phyloP scores from a whole-genome alignment of 768 basidiomycete genomes.

The Amanita polypyramis region DNA sequence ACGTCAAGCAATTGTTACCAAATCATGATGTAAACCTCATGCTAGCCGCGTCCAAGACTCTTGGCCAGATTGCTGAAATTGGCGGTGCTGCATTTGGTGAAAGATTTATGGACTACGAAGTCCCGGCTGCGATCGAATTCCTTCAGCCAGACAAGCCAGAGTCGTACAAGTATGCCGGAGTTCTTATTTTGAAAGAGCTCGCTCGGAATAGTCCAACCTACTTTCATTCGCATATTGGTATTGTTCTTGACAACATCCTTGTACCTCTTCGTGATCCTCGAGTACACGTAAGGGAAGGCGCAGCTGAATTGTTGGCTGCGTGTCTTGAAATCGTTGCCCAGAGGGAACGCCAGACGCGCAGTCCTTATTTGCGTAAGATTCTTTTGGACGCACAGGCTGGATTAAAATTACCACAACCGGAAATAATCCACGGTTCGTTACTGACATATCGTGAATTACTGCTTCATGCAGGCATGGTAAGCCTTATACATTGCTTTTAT shows the following conservation, averaged over 20 bases:
- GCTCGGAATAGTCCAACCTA: conserved; percentile 81
- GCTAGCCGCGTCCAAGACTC: conserved; percentile 87
- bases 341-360: conserved; percentile 58
- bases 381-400: conserved; percentile 81
- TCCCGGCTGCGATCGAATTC: conserved; percentile 72
- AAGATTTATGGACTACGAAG: conserved; percentile 82
- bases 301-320: conserved; percentile 86
- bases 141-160: conserved; percentile 77
- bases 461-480: conserved; percentile 88
- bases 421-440: conserved; percentile 87
- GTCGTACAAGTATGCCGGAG: conserved; percentile 83
- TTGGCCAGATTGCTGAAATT: conserved; percentile 78
- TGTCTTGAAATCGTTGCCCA: conserved; percentile 81
- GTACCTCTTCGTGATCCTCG: conserved; percentile 83
- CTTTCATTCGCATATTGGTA: conserved; percentile 79
- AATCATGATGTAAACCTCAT: conserved; percentile 89
- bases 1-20: conserved; percentile 87
- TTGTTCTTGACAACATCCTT: conserved; percentile 89
- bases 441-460: conserved; percentile 87
- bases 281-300: conserved; percentile 85
- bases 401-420: conserved; percentile 68
- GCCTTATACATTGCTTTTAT: conserved; percentile 15
- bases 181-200: conserved; percentile 88
- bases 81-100: conserved; percentile 81
- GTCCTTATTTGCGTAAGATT: conserved; percentile 67